These are phyloP conservation scores for Cladosporium cucumerinum DNA, from an alignment of 2,329 filamentous ascomycete species.

Conservation along the genomic window DNA sequence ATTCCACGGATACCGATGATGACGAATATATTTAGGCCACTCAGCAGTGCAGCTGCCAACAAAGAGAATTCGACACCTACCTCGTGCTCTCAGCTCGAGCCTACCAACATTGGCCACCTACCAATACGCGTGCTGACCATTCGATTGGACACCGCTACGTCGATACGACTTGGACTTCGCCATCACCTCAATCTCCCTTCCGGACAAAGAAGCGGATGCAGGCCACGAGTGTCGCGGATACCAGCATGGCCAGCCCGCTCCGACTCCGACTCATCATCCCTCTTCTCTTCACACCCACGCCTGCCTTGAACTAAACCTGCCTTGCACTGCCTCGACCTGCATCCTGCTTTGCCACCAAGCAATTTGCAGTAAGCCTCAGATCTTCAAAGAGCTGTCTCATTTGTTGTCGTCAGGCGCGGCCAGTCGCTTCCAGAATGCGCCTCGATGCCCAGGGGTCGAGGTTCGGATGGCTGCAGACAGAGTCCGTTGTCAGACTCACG, in stretches of 20 bases:
- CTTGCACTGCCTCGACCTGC: constrained; percentile 8
- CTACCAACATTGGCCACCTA: constrained; percentile 4
- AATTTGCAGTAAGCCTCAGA: constrained; percentile 8
- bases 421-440: constrained; percentile 17
- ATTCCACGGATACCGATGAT: neutral
- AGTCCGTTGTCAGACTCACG: constrained; percentile 11
- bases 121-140: constrained; percentile 7
- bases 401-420: constrained; percentile 6
- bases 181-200: neutral
- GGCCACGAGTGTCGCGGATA: constrained; percentile 11
- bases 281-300: constrained; percentile 8
- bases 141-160: neutral
- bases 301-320: neutral
- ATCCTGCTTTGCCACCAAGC: neutral
- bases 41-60: constrained; percentile 9
- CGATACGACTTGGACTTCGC: neutral
- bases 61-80: constrained; percentile 1
- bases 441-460: constrained; percentile 6
- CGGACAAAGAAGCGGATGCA: constrained; percentile 4
- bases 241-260: constrained; percentile 9
- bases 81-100: neutral
- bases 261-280: neutral
- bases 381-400: constrained; percentile 12
- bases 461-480: constrained; percentile 9
- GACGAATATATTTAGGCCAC: constrained; percentile 4